These are phyloP conservation scores for Aspergillus sp. DNA, from an alignment of 2,329 filamentous ascomycete genomes.

Conservation along the genomic window DNA sequence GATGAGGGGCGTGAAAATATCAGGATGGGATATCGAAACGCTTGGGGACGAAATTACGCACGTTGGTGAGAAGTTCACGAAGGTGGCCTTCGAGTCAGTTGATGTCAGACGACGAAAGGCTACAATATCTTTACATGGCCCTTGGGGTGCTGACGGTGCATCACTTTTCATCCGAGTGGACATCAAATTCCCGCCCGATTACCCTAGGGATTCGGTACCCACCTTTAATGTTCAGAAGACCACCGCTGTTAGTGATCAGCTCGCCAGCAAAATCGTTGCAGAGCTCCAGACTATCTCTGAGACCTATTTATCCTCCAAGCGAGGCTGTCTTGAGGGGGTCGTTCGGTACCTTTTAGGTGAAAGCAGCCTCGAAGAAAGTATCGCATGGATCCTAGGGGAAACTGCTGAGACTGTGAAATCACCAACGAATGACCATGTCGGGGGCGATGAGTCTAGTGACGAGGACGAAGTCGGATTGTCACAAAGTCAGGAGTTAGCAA, in stretches of 20 bases:
- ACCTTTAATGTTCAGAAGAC: slow-evolving; percentile 58
- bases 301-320: slow-evolving; percentile 52
- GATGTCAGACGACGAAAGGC: slow-evolving; percentile 55
- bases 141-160: slow-evolving; percentile 56
- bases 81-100: slow-evolving; percentile 60
- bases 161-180: slow-evolving; percentile 57
- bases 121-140: slow-evolving; percentile 59
- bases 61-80: slow-evolving; percentile 61
- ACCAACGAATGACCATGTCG: slow-evolving; percentile 40
- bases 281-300: slow-evolving; percentile 58
- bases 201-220: slow-evolving; percentile 53
- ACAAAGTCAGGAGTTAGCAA: slow-evolving; percentile 45
- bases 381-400: slow-evolving; percentile 54
- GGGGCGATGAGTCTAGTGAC: slow-evolving; percentile 79
- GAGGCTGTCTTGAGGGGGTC: slow-evolving; percentile 62
- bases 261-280: slow-evolving; percentile 48
- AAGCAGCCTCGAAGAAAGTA: slow-evolving; percentile 57
- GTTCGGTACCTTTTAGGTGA: slow-evolving; percentile 62
- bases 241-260: slow-evolving; percentile 53
- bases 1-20: slow-evolving; percentile 66
- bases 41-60: slow-evolving; percentile 62
- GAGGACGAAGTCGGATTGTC: slow-evolving; percentile 63
- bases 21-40: slow-evolving; percentile 53
- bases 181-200: slow-evolving; percentile 58
- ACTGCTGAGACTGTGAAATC: slow-evolving; percentile 53